Evolutionary conservation across 2,329 filamentous ascomycete genomes (phyloP).

Genomic region (Ceratocystis lukuohia): DNA sequence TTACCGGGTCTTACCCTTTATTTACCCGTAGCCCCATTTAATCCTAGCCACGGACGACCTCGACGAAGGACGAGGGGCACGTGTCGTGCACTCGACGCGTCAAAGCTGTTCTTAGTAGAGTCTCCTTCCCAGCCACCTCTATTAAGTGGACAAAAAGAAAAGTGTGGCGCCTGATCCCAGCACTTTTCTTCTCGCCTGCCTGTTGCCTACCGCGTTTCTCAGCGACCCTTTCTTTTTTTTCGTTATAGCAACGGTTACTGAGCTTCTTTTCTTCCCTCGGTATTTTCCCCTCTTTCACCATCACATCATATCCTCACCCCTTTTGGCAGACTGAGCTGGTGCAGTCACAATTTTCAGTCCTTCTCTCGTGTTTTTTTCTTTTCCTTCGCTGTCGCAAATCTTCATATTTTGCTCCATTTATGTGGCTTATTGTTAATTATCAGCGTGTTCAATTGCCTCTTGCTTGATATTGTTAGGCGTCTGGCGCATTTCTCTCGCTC

Average conservation of each 20-base stretch:
- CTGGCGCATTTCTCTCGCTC: not conserved
- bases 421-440: not conserved
- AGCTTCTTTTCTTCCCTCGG: constrained; percentile 7
- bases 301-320: not conserved
- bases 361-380: not conserved
- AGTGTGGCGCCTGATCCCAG: not conserved
- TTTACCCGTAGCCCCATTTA: not conserved
- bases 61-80: not conserved
- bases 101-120: not conserved
- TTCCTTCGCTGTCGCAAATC: not conserved
- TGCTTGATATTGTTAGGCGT: not conserved
- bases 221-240: constrained; percentile 3
- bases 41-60: not conserved
- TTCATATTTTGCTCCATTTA: not conserved
- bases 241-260: constrained; percentile 7
- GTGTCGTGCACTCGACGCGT: constrained; percentile 1
- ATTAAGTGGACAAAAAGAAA: constrained; percentile 6
- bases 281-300: constrained; percentile 5
- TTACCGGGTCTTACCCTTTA: not conserved
- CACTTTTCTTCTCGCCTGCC: not conserved
- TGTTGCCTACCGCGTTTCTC: constrained; percentile 3
- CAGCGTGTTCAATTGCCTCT: not conserved
- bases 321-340: not conserved
- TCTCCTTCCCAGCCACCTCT: constrained; percentile 11
- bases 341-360: not conserved